phyloP scores from a whole-genome alignment of 1,139 yeast genomes.

The Candida glucosophila region DNA sequence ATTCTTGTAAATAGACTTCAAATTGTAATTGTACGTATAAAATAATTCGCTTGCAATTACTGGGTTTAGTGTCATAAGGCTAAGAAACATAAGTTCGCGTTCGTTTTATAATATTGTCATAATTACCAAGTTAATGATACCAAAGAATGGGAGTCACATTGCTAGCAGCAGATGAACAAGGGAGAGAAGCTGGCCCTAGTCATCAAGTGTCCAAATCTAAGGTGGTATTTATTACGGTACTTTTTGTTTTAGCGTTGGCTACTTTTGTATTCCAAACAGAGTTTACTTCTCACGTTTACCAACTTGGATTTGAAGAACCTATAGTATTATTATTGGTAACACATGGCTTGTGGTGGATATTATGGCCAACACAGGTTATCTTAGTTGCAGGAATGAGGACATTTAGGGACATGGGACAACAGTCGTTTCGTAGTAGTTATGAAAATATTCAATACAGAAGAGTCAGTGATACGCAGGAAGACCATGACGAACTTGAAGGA shows the following conservation, averaged over 20 bases:
- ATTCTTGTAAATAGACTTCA: too few species aligned
- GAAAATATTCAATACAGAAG: neutral
- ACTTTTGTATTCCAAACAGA: slow-evolving; percentile 77
- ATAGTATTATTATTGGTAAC: slow-evolving; percentile 58
- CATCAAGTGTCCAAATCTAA: slow-evolving; percentile 26
- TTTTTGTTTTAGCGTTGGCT: slow-evolving; percentile 52
- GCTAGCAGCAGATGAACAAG: slow-evolving; percentile 5
- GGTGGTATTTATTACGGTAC: slow-evolving; percentile 42
- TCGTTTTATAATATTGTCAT: too few species aligned
- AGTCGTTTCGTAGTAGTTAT: neutral
- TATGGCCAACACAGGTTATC: slow-evolving; percentile 70
- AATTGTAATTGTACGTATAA: too few species aligned
- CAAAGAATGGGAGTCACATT: slow-evolving; percentile 9
- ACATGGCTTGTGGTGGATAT: slow-evolving; percentile 70
- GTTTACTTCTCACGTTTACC: slow-evolving; percentile 64
- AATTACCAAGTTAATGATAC: too few species aligned
- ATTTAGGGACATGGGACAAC: slow-evolving; percentile 14
- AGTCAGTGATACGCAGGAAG: neutral
- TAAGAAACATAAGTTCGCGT: too few species aligned
- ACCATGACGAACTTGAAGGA: neutral
- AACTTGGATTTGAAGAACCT: slow-evolving; percentile 58
- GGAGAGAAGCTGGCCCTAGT: too few species aligned
- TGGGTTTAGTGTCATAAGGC: too few species aligned
- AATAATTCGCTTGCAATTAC: too few species aligned
- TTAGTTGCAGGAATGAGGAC: slow-evolving; percentile 38